phyloP scores from a whole-genome alignment of 2,329 filamentous ascomycete species.

The Aspergillus persii region DNA sequence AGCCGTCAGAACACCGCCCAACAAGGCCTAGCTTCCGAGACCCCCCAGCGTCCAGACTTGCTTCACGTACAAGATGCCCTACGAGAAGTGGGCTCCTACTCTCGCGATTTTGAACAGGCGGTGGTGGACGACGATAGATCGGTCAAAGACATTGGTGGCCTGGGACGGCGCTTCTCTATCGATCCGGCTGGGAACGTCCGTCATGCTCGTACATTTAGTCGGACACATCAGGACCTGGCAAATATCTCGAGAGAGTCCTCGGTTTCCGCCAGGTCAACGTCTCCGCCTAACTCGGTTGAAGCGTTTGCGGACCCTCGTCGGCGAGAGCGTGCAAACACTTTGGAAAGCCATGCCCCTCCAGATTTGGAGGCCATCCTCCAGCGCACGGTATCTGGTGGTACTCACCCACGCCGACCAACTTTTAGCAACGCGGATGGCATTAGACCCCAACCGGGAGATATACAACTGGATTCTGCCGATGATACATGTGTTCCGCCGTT shows the following conservation, averaged over 20 bases:
- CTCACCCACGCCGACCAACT: constrained; percentile 60
- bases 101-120: constrained; percentile 84
- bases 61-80: constrained; percentile 50
- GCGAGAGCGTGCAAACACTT: constrained; percentile 69
- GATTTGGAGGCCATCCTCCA: constrained; percentile 61
- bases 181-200: constrained; percentile 41
- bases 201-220: constrained; percentile 34
- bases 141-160: constrained; percentile 32
- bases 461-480: constrained; percentile 34
- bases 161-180: constrained; percentile 39
- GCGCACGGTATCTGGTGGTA: constrained; percentile 68
- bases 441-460: constrained; percentile 47
- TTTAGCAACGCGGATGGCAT: constrained; percentile 58
- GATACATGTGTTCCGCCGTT: constrained; percentile 86
- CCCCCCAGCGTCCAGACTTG: constrained; percentile 48
- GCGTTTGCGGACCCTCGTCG: constrained; percentile 90
- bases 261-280: constrained; percentile 65
- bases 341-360: constrained; percentile 59
- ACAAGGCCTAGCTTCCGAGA: constrained; percentile 50
- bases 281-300: constrained; percentile 95
- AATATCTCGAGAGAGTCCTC: constrained; percentile 49
- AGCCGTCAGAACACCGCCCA: constrained; percentile 39
- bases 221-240: constrained; percentile 38
- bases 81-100: constrained; percentile 44
- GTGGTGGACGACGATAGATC: constrained; percentile 70